Evolutionary conservation across 208 protist genomes (phyloP).

Genomic region (Trypanosoma melophagium): DNA sequence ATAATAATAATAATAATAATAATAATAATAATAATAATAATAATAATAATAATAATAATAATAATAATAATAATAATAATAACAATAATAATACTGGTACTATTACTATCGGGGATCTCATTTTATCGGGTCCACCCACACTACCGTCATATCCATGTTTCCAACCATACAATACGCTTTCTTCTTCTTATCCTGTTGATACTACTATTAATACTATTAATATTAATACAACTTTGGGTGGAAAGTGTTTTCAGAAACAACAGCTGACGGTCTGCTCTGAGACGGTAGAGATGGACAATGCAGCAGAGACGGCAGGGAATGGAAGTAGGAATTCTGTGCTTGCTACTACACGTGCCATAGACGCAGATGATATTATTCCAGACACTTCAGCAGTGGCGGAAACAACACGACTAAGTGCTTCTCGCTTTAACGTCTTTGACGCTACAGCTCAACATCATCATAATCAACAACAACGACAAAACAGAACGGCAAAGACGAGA

Average conservation of each 20-base stretch:
- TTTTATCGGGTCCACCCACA: not conserved
- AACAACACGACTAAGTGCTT: not conserved
- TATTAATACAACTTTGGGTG: not conserved
- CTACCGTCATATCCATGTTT: conserved; percentile 57
- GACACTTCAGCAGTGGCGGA: not conserved
- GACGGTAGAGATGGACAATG: conserved; percentile 19
- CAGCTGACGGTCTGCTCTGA: not conserved
- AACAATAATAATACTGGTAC: not conserved
- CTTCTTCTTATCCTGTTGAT: not conserved
- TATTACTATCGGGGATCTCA: not conserved
- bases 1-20: too few relatives aligned
- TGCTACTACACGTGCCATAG: conserved; percentile 41
- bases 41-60: not conserved
- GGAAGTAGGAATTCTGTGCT: conserved; percentile 32
- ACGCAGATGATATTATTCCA: conserved; percentile 43
- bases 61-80: too few relatives aligned
- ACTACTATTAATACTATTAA: not conserved
- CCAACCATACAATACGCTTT: conserved; percentile 6
- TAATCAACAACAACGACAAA: conserved; percentile 30
- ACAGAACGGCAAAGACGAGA: conserved; percentile 1
- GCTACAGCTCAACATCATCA: conserved; percentile 39
- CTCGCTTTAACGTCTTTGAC: conserved; percentile 52
- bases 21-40: not conserved
- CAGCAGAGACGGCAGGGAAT: not conserved
- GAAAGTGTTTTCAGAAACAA: conserved; percentile 29